Evolutionary conservation across 192 early-diverging fungal species (phyloP).

Genomic region (Pilaira anomala): DNA sequence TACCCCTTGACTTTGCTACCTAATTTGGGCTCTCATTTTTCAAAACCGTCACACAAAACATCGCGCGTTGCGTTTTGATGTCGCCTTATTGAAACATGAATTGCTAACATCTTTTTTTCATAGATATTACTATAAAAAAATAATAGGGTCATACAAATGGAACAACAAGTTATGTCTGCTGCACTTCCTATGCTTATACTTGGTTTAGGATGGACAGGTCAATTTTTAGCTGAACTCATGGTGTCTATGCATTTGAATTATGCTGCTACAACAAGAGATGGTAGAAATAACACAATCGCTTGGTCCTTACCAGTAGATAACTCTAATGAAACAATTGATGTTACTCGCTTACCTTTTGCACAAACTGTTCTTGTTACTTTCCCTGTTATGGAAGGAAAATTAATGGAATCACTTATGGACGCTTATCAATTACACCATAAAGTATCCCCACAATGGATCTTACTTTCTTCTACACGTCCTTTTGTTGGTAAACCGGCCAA

Average conservation of each 20-base stretch:
- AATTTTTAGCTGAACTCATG: conserved; percentile 23
- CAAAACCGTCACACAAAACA: no score
- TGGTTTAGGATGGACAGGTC: conserved; percentile 33
- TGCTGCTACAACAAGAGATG: conserved; percentile 39
- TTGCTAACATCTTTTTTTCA: no score
- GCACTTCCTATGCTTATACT: conserved; percentile 31
- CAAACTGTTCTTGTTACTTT: conserved; percentile 57
- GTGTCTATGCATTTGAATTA: conserved; percentile 3
- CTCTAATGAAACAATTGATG: conserved; percentile 25
- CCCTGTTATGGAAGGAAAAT: conserved; percentile 40
- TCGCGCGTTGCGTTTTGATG: no score
- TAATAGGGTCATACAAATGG: not conserved
- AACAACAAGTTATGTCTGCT: conserved; percentile 17
- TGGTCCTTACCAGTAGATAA: conserved; percentile 42
- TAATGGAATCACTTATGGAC: conserved; percentile 26
- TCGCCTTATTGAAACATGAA: no score
- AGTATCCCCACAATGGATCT: conserved; percentile 24
- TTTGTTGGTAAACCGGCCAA: conserved; percentile 27
- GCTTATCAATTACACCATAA: conserved; percentile 31
- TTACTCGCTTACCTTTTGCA: conserved; percentile 41
- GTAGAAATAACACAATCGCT: conserved; percentile 49
- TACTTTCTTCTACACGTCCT: conserved; percentile 38
- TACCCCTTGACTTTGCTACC: no score
- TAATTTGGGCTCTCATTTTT: no score
- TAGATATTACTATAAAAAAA: no score